A percentile compares a stretch with the other conserved stretches of the same genome.
Conservation (phyloP, 768 basidiomycete genomes). For the Zangia roseola region DNA sequence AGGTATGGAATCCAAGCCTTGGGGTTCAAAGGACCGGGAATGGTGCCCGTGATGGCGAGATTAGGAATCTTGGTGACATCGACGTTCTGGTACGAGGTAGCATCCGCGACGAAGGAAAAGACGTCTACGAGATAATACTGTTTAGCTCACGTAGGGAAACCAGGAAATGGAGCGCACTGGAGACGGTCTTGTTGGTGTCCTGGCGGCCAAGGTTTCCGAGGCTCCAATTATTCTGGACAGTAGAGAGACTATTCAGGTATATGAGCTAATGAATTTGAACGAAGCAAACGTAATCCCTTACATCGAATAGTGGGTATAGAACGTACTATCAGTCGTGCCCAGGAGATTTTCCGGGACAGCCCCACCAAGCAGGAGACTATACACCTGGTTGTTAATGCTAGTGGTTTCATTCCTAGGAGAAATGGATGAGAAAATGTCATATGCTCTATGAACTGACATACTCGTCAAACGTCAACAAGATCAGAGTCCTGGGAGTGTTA, state of each 20-base stretch:
- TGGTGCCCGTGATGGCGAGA: conserved; percentile 41
- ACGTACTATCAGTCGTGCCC: conserved; percentile 49
- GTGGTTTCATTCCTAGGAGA: conserved; percentile 28
- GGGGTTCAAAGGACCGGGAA: conserved; percentile 45
- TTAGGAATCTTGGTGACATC: conserved; percentile 32
- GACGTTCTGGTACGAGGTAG: conserved; percentile 44
- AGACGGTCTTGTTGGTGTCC: conserved; percentile 47
- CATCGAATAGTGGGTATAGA: conserved; percentile 61
- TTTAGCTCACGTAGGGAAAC: neutral
- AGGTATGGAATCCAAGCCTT: conserved; percentile 41
- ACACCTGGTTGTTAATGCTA: conserved; percentile 47
- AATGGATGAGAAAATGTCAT: neutral
- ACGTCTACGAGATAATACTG: conserved; percentile 39
- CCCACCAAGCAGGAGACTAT: conserved; percentile 42
- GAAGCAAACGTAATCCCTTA: conserved; percentile 8
- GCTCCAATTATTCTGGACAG: conserved; percentile 60
- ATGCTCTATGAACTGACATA: conserved; percentile 29
- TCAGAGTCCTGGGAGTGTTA: conserved; percentile 53
- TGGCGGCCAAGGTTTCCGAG: conserved; percentile 58
- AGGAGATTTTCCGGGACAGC: conserved; percentile 42
- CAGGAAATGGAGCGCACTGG: conserved; percentile 9
- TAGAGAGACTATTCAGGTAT: conserved; percentile 37
- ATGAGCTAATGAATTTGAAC: neutral
- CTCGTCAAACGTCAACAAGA: conserved; percentile 66
- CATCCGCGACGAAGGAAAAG: conserved; percentile 47